A percentile compares a stretch with the other conserved stretches of the same genome.
These are phyloP conservation scores for Blastobotrys proliferans DNA, from an alignment of 1,139 yeast species.

Conservation along the genomic window DNA sequence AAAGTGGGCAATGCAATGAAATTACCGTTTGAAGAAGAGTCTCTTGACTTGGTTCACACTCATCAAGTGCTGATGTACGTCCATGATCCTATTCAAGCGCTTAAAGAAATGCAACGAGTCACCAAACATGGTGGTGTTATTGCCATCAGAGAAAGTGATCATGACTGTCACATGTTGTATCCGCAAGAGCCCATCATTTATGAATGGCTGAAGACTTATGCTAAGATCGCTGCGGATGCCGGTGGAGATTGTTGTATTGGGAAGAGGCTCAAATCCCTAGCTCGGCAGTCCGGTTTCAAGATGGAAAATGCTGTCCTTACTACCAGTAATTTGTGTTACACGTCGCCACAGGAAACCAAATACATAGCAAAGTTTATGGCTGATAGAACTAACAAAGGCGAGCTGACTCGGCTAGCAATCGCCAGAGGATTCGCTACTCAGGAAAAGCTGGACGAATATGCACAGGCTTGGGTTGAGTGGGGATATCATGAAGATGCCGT, in stretches of 20 bases:
- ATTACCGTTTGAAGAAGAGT: slow-evolving; percentile 37
- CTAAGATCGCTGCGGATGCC: slow-evolving; percentile 20
- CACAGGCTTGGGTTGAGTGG: slow-evolving; percentile 25
- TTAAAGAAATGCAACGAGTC: slow-evolving; percentile 29
- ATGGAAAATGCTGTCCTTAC: slow-evolving; percentile 13
- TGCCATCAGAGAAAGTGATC: slow-evolving; percentile 39
- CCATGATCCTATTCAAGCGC: slow-evolving; percentile 34
- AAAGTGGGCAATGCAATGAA: slow-evolving; percentile 35
- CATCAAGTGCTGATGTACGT: slow-evolving; percentile 43
- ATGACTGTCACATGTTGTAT: slow-evolving; percentile 22
- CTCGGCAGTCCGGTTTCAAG: slow-evolving; percentile 23
- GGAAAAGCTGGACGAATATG: slow-evolving; percentile 19
- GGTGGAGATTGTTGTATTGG: slow-evolving; percentile 28
- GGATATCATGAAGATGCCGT: slow-evolving; percentile 21
- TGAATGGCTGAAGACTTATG: slow-evolving; percentile 20
- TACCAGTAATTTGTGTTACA: slow-evolving; percentile 25
- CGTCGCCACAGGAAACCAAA: slow-evolving; percentile 18
- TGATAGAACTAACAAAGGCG: slow-evolving; percentile 23
- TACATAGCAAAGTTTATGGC: slow-evolving; percentile 30
- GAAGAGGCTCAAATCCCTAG: slow-evolving; percentile 18
- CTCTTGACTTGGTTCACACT: slow-evolving; percentile 41
- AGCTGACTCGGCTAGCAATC: slow-evolving; percentile 19
- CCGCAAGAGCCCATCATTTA: slow-evolving; percentile 20
- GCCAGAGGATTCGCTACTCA: slow-evolving; percentile 19
- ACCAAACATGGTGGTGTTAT: slow-evolving; percentile 27